Evolutionary conservation across 1,284 basidiomycete genomes (phyloP), one percentile per base, ranked within the genome.

Genomic region (Heterobasidion occidentale): DNA sequence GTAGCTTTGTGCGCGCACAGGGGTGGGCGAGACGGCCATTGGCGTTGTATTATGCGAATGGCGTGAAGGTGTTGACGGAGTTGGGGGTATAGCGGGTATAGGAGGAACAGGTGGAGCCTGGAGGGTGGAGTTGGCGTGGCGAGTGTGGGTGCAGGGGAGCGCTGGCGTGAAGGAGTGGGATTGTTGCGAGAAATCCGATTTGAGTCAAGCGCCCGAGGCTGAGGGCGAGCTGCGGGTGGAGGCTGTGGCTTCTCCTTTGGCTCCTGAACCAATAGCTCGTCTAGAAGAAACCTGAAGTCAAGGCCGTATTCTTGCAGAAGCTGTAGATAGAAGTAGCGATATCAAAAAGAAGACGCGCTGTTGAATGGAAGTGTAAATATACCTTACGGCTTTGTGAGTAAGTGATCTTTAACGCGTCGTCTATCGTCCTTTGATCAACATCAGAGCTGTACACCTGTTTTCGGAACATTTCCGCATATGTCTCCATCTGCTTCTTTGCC

Each of bases 401-500:
- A 0, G 90, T 90, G 38, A 94, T 86, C 46, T 79, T 77, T 56
- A 90, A 71, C 20, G 91, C 88, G 61, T 93, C 89, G 45, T 92
- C 80, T 6, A 92, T 78, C 0, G 86, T 80, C 53, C 77, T 71
- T 8, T 77, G 72, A 51, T 89, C 85, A 11, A 88, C 80, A 60
- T 92, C 88, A 3, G 87, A 83, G 17, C 83, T 88, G 68, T 94
- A 97, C 0, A 98, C 94, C 68, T 99, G 97, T 58, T 88, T 87
- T 53, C 89, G 77, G 71, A 98, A 98, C 66, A 89, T 87, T 56
- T 88, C 85, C 0, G 88, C 89, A 68, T 91, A 98, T 48, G 80
- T 73, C 65, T 92, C 86, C 35, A 99, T 84, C 71, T 94, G 90
- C 55, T 81, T 79, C 67, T 88, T 92, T 1, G 94, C 91, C 97